Base-by-base conservation (phyloP, 441 rosid species). In the Arabidopsis hybrid region DNA sequence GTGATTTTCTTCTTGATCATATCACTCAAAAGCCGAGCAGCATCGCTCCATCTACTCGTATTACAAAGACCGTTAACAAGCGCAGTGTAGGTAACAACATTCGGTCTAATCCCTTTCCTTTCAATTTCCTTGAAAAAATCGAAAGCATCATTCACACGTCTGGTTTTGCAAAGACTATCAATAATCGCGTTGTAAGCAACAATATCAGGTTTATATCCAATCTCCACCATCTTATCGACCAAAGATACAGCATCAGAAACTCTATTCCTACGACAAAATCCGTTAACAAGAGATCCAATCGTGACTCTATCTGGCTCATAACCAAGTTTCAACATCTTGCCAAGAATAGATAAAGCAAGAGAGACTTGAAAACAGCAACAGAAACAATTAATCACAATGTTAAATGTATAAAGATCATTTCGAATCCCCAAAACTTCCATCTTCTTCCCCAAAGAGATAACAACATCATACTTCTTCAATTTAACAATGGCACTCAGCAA, bases 241-340 rank as follows among this genome's bases (percentile, higher is more conserved):
- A 76, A 36, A 13, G 56, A 4, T 0, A 77, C 16, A 16, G 73
- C 77, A 26, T 70, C 65, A 12, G 35, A 62, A 35, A 80, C 56
- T 67, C 65, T 72, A 21, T 74, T 52, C 16, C 3, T 39, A 8
- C 31, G 69, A 67, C 77, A 83, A 0, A 75, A 45, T 0, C 84
- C 82, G 47, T 73, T 52, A 17, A 83, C 77, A 5, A 83, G 42
- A 39, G 81, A 75, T 45, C 66, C 77, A 35, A 80, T 51, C 7
- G 82, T 73, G 45, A 83, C 70, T 17, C 49, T 58, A 34, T 64
- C 66, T 1, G 84, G 80, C 29, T 65, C 17, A 42, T 4, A 59
- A 10, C 67, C 76, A 34, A 73, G 56, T 61, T 78, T 78, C 42
- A 78, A n/a, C 62, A 69, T 67, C 66, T 69, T 80, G 7, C 78